These are phyloP conservation scores for Alopecurus myosuroides DNA, from an alignment of 176 grass and related monocot genomes.

Conservation along the genomic window DNA sequence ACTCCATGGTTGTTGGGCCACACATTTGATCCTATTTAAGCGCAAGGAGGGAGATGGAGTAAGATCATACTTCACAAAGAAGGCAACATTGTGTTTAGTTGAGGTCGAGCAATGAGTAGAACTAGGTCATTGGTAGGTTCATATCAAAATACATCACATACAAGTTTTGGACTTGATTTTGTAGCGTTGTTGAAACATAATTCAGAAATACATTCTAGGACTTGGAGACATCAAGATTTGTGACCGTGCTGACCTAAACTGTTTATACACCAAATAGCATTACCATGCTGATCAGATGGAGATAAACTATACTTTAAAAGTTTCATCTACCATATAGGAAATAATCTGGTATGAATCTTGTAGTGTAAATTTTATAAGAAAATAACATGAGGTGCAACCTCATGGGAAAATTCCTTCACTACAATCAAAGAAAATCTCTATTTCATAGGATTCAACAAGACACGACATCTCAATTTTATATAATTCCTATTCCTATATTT, in stretches of 20 bases:
- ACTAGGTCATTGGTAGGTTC: not conserved
- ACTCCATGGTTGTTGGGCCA: not conserved
- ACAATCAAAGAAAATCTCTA: no score
- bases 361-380: no score
- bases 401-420: no score
- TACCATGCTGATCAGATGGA: no score
- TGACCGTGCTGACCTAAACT: not conserved
- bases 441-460: no score
- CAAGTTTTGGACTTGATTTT: not conserved
- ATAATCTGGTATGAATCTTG: no score
- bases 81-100: not conserved
- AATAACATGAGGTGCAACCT: no score
- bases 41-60: not conserved
- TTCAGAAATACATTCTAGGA: not conserved
- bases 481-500: no score
- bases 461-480: no score
- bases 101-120: not conserved
- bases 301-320: no score
- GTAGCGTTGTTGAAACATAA: not conserved
- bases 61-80: not conserved
- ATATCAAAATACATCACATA: not conserved
- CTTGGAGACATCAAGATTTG: not conserved
- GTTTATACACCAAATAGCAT: not conserved
- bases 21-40: not conserved
- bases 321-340: no score